These are phyloP conservation scores for Suillus decipiens DNA, from an alignment of 768 basidiomycete genomes.

Conservation along the genomic window DNA sequence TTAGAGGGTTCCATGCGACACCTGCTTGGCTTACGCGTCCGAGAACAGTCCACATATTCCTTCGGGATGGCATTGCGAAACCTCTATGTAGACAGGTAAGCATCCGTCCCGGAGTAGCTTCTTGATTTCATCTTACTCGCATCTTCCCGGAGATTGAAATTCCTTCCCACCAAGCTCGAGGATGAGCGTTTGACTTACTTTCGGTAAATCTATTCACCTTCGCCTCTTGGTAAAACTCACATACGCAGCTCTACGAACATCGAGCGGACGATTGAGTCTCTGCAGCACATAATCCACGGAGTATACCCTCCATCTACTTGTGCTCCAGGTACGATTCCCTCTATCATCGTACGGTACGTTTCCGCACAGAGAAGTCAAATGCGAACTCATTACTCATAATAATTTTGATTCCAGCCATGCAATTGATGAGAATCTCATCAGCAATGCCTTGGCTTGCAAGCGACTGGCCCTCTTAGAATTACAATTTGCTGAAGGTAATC, in stretches of 20 bases:
- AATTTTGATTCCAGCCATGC: constrained; percentile 48
- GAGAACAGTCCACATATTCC: constrained; percentile 59
- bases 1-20: neutral
- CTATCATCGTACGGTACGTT: constrained; percentile 56
- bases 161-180: constrained; percentile 47
- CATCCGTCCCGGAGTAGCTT: neutral
- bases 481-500: constrained; percentile 62
- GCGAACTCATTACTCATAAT: neutral
- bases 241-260: neutral
- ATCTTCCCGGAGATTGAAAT: constrained; percentile 50
- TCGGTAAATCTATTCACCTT: neutral
- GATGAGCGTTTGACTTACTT: neutral
- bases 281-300: neutral
- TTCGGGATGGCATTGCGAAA: constrained; percentile 60
- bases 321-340: constrained; percentile 24
- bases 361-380: neutral
- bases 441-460: constrained; percentile 69
- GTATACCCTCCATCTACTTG: neutral
- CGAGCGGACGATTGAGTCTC: neutral
- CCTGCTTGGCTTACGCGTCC: constrained; percentile 7
- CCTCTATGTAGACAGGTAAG: constrained; percentile 68
- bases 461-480: constrained; percentile 62
- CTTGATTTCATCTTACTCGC: neutral
- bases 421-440: constrained; percentile 69
- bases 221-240: neutral